These are phyloP conservation scores for Climacium dendroides DNA, from an alignment of 225 moss, liverwort and hornwort genomes.

Conservation along the genomic window DNA sequence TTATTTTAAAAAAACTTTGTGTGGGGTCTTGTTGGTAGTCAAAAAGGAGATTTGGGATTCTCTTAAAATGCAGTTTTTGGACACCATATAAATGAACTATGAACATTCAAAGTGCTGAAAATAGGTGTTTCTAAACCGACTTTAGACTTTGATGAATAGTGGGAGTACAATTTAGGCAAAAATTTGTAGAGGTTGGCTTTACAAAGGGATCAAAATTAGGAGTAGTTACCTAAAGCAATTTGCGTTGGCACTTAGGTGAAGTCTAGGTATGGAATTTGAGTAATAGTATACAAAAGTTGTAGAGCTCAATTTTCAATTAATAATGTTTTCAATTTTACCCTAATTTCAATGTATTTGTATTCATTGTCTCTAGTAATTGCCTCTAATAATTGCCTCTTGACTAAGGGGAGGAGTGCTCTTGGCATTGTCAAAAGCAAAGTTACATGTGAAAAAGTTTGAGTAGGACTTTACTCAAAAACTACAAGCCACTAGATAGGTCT, in stretches of 20 bases:
- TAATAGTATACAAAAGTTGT: background rate
- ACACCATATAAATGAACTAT: too few species aligned
- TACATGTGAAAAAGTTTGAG: background rate
- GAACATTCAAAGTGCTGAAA: too few species aligned
- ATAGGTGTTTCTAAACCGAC: too few species aligned
- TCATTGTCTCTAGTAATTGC: too few species aligned
- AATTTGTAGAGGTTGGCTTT: too few species aligned
- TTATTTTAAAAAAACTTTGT: too few species aligned
- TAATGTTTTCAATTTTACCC: background rate
- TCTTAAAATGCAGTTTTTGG: too few species aligned
- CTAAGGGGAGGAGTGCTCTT: background rate
- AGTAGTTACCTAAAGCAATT: background rate
- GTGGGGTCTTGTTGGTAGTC: too few species aligned
- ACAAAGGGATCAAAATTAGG: too few species aligned
- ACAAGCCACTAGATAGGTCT: background rate
- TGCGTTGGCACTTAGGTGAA: background rate
- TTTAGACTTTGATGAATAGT: too few species aligned
- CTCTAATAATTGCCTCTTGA: fast-evolving
- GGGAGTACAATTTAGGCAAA: background rate
- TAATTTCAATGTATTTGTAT: too few species aligned
- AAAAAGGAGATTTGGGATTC: too few species aligned
- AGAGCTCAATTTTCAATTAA: background rate
- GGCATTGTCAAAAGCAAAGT: background rate
- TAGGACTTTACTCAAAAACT: background rate
- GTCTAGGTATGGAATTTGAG: background rate